Percentiles rank a stretch among this genome's conserved stretches.
phyloP scores from a whole-genome alignment of 1,284 basidiomycete genomes.

The Ceratobasidium theobromae region DNA sequence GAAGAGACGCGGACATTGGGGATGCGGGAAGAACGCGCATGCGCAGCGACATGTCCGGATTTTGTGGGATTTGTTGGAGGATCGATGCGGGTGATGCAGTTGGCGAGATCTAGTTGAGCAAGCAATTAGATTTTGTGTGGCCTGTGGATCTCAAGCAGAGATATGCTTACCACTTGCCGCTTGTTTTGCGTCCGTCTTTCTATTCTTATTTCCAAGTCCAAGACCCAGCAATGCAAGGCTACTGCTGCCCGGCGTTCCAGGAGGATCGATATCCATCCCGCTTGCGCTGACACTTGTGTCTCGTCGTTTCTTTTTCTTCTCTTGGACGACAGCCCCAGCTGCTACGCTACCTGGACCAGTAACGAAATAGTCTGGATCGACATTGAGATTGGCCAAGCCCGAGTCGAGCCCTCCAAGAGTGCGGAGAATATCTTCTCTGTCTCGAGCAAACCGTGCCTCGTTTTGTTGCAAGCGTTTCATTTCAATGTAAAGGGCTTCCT shows the following conservation, averaged over 20 bases:
- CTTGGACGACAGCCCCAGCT: slow-evolving; percentile 46
- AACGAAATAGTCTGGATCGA: slow-evolving; percentile 39
- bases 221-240: slow-evolving; percentile 34
- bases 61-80: slow-evolving; percentile 56
- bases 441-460: slow-evolving; percentile 83
- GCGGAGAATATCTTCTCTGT: slow-evolving; percentile 87
- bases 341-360: slow-evolving; percentile 35
- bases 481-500: slow-evolving; percentile 94
- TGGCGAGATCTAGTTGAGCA: slow-evolving; percentile 57
- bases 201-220: slow-evolving; percentile 11
- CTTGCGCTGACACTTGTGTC: slow-evolving; percentile 39
- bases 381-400: slow-evolving; percentile 69
- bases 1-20: slow-evolving; percentile 72
- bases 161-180: slow-evolving; percentile 27
- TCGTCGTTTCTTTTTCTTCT: slow-evolving; percentile 58
- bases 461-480: slow-evolving; percentile 93
- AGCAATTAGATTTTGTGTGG: neutral
- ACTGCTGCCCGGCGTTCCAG: slow-evolving; percentile 30
- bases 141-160: neutral
- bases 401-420: slow-evolving; percentile 83
- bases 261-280: slow-evolving; percentile 42
- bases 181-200: slow-evolving; percentile 32
- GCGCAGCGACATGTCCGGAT: slow-evolving; percentile 71
- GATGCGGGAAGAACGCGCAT: slow-evolving; percentile 80
- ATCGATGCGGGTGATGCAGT: slow-evolving; percentile 78